Conservation (phyloP, 805 yeast genomes). For the Saccharomycopsis sp. region DNA sequence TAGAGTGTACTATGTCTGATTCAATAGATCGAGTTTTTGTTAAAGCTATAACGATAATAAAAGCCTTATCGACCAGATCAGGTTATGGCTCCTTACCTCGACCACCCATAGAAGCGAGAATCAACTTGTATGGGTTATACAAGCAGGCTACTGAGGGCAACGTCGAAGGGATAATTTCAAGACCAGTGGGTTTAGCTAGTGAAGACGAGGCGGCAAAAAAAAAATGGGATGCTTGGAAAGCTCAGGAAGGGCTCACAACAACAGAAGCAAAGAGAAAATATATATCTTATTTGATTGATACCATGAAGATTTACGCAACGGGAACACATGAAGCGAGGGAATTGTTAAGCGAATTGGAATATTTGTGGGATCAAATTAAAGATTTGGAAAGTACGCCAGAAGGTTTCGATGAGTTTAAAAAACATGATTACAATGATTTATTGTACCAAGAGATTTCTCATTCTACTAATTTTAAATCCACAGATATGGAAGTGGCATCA, state of each 20-base stretch:
- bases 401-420: background rate
- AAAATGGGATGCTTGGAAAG: constrained; percentile 84
- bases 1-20: background rate
- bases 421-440: constrained; percentile 1
- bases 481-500: background rate
- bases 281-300: constrained; percentile 59
- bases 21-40: constrained; percentile 66
- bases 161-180: constrained; percentile 57
- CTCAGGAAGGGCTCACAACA: constrained; percentile 57
- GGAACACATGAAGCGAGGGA: constrained; percentile 63
- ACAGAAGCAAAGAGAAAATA: constrained; percentile 72
- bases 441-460: constrained; percentile 7
- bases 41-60: constrained; percentile 74
- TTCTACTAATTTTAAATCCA: background rate
- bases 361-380: constrained; percentile 66
- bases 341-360: constrained; percentile 59
- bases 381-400: constrained; percentile 28
- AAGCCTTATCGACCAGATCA: constrained; percentile 59
- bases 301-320: constrained; percentile 64
- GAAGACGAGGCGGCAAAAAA: constrained; percentile 63
- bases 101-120: constrained; percentile 67
- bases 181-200: constrained; percentile 53
- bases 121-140: constrained; percentile 70
- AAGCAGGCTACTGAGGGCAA: constrained; percentile 90
- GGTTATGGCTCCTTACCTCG: constrained; percentile 60